Evolutionary conservation across 1,139 yeast species (phyloP).

Genomic region (Blastobotrys ciferrii): DNA sequence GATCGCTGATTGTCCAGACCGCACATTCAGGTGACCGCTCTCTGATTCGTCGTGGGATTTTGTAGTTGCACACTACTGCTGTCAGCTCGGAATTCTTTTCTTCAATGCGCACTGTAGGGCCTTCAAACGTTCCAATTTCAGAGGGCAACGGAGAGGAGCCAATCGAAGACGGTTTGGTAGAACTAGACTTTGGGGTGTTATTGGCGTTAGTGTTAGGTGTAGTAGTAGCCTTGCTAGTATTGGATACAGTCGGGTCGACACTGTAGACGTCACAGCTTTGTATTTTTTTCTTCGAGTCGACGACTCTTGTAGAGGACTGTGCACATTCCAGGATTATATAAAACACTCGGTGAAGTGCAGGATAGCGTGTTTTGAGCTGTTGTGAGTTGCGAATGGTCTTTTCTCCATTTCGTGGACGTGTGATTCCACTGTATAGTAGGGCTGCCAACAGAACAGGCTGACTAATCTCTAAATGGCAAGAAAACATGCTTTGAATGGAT

Average conservation of each 20-base stretch:
- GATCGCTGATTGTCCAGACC: slow-evolving; percentile 16
- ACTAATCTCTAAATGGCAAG: slow-evolving; percentile 13
- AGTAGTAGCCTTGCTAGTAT: background rate
- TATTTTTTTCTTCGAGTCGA: background rate
- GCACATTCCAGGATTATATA: slow-evolving; percentile 16
- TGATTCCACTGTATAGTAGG: slow-evolving; percentile 14
- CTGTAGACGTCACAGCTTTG: background rate
- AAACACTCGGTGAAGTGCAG: slow-evolving; percentile 14
- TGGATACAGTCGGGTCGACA: background rate
- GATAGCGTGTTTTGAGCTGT: slow-evolving; percentile 12
- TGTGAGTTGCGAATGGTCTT: slow-evolving; percentile 7
- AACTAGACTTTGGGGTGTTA: no score
- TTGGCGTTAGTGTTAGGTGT: no score
- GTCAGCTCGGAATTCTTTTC: background rate
- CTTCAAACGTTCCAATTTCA: slow-evolving; percentile 2
- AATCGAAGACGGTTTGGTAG: background rate
- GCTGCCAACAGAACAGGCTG: slow-evolving; percentile 19
- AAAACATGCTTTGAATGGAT: slow-evolving; percentile 10
- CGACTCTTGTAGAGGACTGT: no score
- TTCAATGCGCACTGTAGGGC: slow-evolving; percentile 7
- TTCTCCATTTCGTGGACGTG: slow-evolving; percentile 6
- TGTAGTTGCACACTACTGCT: slow-evolving; percentile 5
- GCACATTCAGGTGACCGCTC: slow-evolving; percentile 10
- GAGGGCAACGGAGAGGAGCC: background rate
- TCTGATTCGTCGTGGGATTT: slow-evolving; percentile 3